A percentile compares a stretch with the other conserved stretches of the same genome.
Evolutionary conservation across 176 grass and related monocot genomes (phyloP).

Genomic region (Puya raimondii): DNA sequence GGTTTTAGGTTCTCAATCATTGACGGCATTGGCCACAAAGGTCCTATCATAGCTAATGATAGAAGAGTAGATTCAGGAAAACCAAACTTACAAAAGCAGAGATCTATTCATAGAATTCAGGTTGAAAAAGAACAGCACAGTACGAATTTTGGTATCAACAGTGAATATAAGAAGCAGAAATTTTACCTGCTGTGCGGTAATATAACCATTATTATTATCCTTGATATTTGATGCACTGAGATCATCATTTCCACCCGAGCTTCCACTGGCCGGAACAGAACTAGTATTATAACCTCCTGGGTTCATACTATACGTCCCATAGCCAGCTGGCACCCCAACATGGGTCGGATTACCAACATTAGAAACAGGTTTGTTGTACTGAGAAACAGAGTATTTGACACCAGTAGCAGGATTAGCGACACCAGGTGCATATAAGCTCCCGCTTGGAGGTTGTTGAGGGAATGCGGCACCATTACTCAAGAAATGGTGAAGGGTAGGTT

Average conservation of each 20-base stretch:
- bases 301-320: conserved; percentile 55
- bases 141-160: too few species aligned
- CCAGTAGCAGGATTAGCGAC: conserved; percentile 28
- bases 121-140: too few species aligned
- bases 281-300: conserved; percentile 47
- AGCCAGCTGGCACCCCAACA: conserved; percentile 42
- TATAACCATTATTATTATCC: conserved; percentile 69
- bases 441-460: conserved; percentile 58
- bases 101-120: too few species aligned
- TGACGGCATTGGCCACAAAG: too few species aligned
- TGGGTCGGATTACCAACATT: conserved; percentile 53
- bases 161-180: conserved; percentile 8
- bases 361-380: conserved; percentile 58
- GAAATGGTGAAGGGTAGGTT: conserved; percentile 57
- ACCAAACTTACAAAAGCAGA: too few species aligned
- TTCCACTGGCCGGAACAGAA: conserved; percentile 31
- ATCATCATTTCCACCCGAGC: conserved; percentile 53
- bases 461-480: conserved; percentile 49
- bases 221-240: conserved; percentile 56
- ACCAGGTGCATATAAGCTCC: conserved; percentile 46
- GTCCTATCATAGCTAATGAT: too few species aligned
- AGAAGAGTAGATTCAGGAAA: too few species aligned
- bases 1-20: too few species aligned
- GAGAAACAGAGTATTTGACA: conserved; percentile 47
- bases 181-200: conserved; percentile 53